Conservation (phyloP, 768 basidiomycete species). For the Lanmaoa rubissima region DNA sequence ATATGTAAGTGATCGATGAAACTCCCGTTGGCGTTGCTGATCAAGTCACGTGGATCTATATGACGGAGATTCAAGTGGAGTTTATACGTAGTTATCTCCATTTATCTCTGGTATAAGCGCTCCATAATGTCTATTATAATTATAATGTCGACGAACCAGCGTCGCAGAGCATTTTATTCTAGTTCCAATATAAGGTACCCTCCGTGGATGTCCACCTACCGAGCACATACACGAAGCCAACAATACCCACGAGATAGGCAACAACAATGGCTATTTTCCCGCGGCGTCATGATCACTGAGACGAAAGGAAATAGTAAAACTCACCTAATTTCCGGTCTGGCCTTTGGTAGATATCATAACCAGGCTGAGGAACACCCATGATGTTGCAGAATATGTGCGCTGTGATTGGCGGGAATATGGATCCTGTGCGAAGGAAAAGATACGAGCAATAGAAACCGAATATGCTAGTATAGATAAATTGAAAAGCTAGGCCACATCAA, state of each 20-base stretch:
- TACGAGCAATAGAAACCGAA: constrained; percentile 89
- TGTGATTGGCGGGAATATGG: constrained; percentile 70
- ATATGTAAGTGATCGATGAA: neutral
- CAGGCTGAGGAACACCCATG: constrained; percentile 83
- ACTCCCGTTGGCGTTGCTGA: neutral
- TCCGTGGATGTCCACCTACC: constrained; percentile 46
- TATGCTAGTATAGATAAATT: constrained; percentile 85
- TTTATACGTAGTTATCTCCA: constrained; percentile 4
- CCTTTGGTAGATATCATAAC: constrained; percentile 51
- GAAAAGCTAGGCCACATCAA: constrained; percentile 58
- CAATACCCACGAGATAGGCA: constrained; percentile 59
- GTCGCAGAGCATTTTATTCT: constrained; percentile 3
- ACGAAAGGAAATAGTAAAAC: constrained; percentile 26
- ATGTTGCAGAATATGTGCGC: constrained; percentile 93
- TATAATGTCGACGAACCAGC: constrained; percentile 9
- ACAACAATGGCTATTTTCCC: constrained; percentile 46
- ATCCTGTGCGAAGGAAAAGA: constrained; percentile 83
- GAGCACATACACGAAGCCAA: constrained; percentile 54
- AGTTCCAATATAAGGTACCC: constrained; percentile 44
- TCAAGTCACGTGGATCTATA: constrained; percentile 20
- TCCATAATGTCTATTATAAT: neutral
- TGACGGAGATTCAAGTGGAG: neutral
- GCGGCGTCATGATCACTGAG: constrained; percentile 11
- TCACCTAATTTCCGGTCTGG: constrained; percentile 51
- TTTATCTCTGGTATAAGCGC: neutral